Evolutionary conservation across 116 monocot species (phyloP), one percentile per base, ranked within the genome.

Genomic region (Dioscorea cayenensis): DNA sequence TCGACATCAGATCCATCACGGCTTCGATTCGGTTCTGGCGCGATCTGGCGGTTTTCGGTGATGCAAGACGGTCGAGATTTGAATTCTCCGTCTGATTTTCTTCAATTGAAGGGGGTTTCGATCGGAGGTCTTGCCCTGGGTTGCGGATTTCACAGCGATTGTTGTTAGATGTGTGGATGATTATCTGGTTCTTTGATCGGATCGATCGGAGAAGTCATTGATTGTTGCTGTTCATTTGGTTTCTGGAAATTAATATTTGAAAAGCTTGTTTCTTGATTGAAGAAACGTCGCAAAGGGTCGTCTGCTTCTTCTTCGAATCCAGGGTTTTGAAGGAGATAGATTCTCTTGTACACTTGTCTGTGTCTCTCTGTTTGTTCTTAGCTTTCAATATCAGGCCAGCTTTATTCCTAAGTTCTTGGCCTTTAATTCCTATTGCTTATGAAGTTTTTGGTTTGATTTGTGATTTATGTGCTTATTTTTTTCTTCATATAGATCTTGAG

Each of bases 401-500:
- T 70, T 52, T 55, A 25, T 25, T 25, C 25, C 58, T 38, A 38
- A 58, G 13, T 58, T 51, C 29, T 55, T 29, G 70, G 70, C 70
- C 70, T 70, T 70, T 32, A 18, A 70, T 70, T 67, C 38, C 4
- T 7, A 14, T 28, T 12, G 14, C 52, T n/a, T 27, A 58, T 6
- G 29, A 22, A 69, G 27, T 25, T 32, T 72, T 69, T 77, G 66
- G 75, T 36, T 60, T 74, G 43, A 65, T 49, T 71, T 65, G 43
- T 75, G 67, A 36, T 51, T 80, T 55, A n/a, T 75, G 63, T 75
- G 37, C 58, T 51, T 71, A 6, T 38, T 9, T 38, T 5, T 38
- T 38, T 38, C 38, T 73, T 71, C 58, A 52, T 66, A 72, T 65
- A 75, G 80, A 83, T 71, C 59, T 38, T 23, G 76, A 68, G 43